Evolutionary conservation across 2,329 filamentous ascomycete species (phyloP).

Genomic region (Tolypocladium pustulatum): DNA sequence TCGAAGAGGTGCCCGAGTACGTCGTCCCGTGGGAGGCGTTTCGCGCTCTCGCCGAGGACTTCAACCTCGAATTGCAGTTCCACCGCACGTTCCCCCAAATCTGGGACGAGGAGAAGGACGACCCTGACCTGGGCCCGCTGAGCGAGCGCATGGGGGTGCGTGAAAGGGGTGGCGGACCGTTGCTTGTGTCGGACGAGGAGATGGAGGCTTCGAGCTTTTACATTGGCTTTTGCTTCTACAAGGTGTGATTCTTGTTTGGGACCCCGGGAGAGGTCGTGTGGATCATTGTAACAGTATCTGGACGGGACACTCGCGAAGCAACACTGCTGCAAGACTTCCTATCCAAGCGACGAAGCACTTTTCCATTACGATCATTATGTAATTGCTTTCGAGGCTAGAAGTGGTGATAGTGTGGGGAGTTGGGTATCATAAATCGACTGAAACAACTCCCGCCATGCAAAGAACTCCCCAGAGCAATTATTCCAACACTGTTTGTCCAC

Average conservation of each 20-base stretch:
- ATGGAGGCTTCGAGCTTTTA: slow-evolving; percentile 91
- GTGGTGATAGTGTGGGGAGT: slow-evolving; percentile 6
- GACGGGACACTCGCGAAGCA: background rate
- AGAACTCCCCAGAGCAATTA: background rate
- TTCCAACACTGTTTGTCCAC: background rate
- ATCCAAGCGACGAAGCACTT: background rate
- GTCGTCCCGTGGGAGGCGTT: slow-evolving; percentile 98
- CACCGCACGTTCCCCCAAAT: slow-evolving; percentile 85
- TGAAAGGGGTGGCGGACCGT: slow-evolving; percentile 51
- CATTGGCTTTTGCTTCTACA: slow-evolving; percentile 93
- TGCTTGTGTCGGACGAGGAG: slow-evolving; percentile 74
- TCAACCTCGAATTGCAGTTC: slow-evolving; percentile 91
- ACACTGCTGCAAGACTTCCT: background rate
- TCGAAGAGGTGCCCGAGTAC: slow-evolving; percentile 93
- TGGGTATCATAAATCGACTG: slow-evolving; percentile 20
- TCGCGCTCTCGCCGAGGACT: slow-evolving; percentile 88
- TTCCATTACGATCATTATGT: background rate
- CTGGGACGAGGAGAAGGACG: slow-evolving; percentile 85
- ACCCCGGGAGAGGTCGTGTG: too few species aligned
- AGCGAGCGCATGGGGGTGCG: slow-evolving; percentile 95
- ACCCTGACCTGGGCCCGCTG: slow-evolving; percentile 67
- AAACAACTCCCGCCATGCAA: slow-evolving; percentile 12
- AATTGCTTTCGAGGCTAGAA: background rate
- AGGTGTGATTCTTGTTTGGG: slow-evolving; percentile 48
- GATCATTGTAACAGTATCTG: background rate